phyloP scores from a whole-genome alignment of 2,329 filamentous ascomycete genomes.

The Teratosphaeria pseudoeucalypti region DNA sequence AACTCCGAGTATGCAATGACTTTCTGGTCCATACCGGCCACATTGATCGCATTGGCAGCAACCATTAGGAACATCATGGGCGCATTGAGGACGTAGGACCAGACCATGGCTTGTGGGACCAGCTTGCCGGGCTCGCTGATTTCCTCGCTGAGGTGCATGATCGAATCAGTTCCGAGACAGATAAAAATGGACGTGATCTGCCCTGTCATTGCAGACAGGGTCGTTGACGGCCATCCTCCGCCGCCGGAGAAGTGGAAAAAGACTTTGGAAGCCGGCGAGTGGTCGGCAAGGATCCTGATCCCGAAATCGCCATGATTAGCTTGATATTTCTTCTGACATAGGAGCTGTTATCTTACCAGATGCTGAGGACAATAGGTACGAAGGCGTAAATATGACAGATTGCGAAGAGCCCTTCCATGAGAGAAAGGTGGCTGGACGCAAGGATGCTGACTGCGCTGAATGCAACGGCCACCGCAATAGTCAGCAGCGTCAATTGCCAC shows the following conservation, averaged over 20 bases:
- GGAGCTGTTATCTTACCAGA: slow-evolving; percentile 9
- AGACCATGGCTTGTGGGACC: slow-evolving; percentile 33
- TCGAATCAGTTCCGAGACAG: slow-evolving; percentile 26
- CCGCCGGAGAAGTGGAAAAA: slow-evolving; percentile 29
- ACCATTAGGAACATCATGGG: slow-evolving; percentile 19
- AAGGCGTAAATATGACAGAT: slow-evolving; percentile 24
- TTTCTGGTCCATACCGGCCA: neutral
- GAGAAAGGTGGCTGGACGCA: slow-evolving; percentile 18
- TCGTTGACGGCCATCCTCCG: slow-evolving; percentile 29
- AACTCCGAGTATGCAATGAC: neutral
- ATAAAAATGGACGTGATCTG: slow-evolving; percentile 26
- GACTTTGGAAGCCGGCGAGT: slow-evolving; percentile 7
- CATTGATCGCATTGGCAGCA: slow-evolving; percentile 6
- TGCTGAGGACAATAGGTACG: slow-evolving; percentile 21
- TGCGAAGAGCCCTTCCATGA: slow-evolving; percentile 22
- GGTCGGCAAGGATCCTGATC: neutral
- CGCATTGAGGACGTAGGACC: slow-evolving; percentile 28
- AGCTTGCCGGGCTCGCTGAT: slow-evolving; percentile 31
- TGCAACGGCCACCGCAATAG: slow-evolving; percentile 12
- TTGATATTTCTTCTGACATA: neutral
- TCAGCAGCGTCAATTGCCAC: slow-evolving; percentile 19
- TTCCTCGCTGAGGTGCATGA: slow-evolving; percentile 35
- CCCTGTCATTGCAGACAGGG: slow-evolving; percentile 30
- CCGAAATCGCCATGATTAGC: neutral
- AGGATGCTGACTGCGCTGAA: slow-evolving; percentile 21